Conservation (phyloP, 257 asterid genomes). For the Ophiorrhiza pumila region DNA sequence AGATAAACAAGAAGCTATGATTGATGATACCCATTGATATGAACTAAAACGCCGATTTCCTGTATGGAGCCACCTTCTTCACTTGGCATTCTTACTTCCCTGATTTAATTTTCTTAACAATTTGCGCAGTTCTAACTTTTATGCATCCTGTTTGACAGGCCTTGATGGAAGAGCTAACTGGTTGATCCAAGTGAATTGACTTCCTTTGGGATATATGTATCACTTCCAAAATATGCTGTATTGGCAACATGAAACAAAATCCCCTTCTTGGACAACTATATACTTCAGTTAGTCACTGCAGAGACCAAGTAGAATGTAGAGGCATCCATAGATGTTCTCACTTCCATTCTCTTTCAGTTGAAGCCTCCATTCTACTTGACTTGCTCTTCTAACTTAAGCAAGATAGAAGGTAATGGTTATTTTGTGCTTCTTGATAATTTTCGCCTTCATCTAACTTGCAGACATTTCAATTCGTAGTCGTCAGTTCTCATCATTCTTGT, state of each 20-base stretch:
- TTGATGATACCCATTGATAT: too few relatives aligned
- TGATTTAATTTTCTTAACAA: too few relatives aligned
- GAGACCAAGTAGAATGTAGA: too few relatives aligned
- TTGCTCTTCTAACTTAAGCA: neutral
- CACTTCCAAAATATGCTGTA: neutral
- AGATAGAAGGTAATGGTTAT: too few relatives aligned
- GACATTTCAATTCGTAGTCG: too few relatives aligned
- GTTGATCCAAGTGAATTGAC: constrained; percentile 34
- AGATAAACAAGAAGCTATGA: too few relatives aligned
- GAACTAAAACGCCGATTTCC: too few relatives aligned
- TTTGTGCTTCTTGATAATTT: neutral
- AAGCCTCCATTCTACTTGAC: neutral
- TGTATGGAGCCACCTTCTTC: too few relatives aligned
- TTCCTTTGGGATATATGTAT: neutral
- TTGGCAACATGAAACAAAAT: neutral
- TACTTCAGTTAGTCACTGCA: neutral
- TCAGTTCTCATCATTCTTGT: neutral
- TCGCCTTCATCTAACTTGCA: too few relatives aligned
- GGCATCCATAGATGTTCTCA: neutral
- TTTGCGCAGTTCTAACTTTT: constrained; percentile 9
- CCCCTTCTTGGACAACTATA: neutral
- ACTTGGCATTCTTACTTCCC: too few relatives aligned
- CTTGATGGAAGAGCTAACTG: constrained; percentile 80
- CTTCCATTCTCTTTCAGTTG: neutral
- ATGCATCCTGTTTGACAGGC: constrained; percentile 46